Evolutionary conservation across 441 rosid species (phyloP).

Genomic region (Melastoma candidum): DNA sequence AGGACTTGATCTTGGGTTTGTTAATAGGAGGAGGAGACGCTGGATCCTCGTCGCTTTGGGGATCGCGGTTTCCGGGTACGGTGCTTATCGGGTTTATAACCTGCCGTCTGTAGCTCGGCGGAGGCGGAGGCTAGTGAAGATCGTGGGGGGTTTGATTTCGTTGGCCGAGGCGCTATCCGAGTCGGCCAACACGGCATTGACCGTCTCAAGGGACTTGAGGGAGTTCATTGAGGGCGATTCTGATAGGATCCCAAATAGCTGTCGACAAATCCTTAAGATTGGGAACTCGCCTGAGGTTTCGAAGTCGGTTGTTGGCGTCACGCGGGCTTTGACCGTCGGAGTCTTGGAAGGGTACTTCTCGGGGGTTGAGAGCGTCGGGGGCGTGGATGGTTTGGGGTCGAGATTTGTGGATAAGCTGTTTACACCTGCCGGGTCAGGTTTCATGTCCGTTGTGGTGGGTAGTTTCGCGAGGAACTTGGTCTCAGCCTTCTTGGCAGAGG

Average conservation of each 20-base stretch:
- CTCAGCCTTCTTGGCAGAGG: conserved; percentile 24
- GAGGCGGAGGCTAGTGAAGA: conserved; percentile 36
- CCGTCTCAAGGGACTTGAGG: conserved; percentile 46
- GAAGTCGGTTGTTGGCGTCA: conserved; percentile 26
- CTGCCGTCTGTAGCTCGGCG: conserved; percentile 38
- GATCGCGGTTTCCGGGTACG: conserved; percentile 37
- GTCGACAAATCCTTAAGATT: conserved; percentile 64
- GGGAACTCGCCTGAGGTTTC: conserved; percentile 46
- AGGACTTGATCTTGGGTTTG: conserved; percentile 25
- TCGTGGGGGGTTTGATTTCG: conserved; percentile 38
- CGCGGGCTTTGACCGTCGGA: conserved; percentile 50
- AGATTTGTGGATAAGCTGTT: conserved; percentile 48
- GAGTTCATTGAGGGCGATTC: conserved; percentile 51
- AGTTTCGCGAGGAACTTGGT: conserved; percentile 76
- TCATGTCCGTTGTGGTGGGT: conserved; percentile 65
- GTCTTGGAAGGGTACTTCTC: conserved; percentile 31
- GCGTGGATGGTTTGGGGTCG: conserved; percentile 15
- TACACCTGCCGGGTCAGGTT: conserved; percentile 52
- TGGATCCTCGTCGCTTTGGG: conserved; percentile 36
- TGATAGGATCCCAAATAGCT: conserved; percentile 59
- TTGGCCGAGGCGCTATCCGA: conserved; percentile 46
- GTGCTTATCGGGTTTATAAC: conserved; percentile 48
- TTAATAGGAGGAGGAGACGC: conserved; percentile 30
- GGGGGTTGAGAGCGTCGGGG: conserved; percentile 14
- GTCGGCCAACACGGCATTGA: conserved; percentile 36